Conservation (phyloP, 2,329 filamentous ascomycete species). For the Aureobasidium sp. region DNA sequence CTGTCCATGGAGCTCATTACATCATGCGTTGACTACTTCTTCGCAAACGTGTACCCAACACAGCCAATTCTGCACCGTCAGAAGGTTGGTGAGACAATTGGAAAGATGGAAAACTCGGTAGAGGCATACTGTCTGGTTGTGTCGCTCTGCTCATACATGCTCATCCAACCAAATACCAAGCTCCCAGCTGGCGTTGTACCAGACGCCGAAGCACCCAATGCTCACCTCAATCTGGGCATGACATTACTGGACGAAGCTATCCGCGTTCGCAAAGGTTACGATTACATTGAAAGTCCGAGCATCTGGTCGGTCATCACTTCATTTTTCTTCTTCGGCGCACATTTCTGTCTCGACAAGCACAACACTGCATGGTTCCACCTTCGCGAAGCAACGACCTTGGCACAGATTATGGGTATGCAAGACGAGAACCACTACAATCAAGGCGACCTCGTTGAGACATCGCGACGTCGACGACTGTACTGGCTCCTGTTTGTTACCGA, state of each 20-base stretch:
- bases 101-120: slow-evolving; percentile 41
- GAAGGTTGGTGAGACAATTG: slow-evolving; percentile 44
- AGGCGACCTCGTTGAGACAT: slow-evolving; percentile 41
- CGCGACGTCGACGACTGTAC: slow-evolving; percentile 49
- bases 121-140: slow-evolving; percentile 52
- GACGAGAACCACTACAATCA: slow-evolving; percentile 48
- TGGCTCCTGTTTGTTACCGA: slow-evolving; percentile 58
- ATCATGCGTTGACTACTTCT: slow-evolving; percentile 52
- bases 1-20: slow-evolving; percentile 42
- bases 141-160: slow-evolving; percentile 41
- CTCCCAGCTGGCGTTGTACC: slow-evolving; percentile 29
- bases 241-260: slow-evolving; percentile 52
- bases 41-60: slow-evolving; percentile 55
- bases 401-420: slow-evolving; percentile 50
- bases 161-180: slow-evolving; percentile 41
- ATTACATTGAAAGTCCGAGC: slow-evolving; percentile 49
- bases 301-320: slow-evolving; percentile 52
- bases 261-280: slow-evolving; percentile 46
- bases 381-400: slow-evolving; percentile 52
- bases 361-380: slow-evolving; percentile 56
- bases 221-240: slow-evolving; percentile 40
- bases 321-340: slow-evolving; percentile 53
- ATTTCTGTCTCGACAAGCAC: slow-evolving; percentile 53
- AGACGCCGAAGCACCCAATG: slow-evolving; percentile 41
- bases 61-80: slow-evolving; percentile 51